A percentile compares a stretch with the other conserved stretches of the same genome.
phyloP scores from a whole-genome alignment of 768 basidiomycete genomes.

The Phaffia tasmanica region DNA sequence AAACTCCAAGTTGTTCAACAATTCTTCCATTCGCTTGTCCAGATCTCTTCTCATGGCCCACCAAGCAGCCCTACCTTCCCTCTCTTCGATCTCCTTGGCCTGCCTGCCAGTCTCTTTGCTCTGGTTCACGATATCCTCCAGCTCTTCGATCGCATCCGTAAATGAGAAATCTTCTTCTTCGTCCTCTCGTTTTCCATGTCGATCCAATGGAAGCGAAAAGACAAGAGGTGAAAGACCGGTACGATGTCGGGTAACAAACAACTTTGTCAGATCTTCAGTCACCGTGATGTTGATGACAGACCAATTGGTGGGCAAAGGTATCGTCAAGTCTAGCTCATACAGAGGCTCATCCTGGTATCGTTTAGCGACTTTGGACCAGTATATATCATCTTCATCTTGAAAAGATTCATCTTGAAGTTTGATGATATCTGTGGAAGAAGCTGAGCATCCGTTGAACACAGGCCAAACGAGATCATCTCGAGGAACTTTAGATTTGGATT shows the following conservation, averaged over 20 bases:
- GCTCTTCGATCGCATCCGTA: slow-evolving; percentile 58
- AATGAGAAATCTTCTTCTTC: slow-evolving; percentile 58
- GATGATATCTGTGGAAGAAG: slow-evolving; percentile 16
- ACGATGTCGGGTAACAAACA: slow-evolving; percentile 72
- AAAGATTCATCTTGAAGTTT: slow-evolving; percentile 36
- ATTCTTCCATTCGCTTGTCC: slow-evolving; percentile 60
- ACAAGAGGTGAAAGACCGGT: slow-evolving; percentile 55
- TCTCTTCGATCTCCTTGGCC: slow-evolving; percentile 57
- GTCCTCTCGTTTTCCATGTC: slow-evolving; percentile 65
- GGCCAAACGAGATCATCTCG: slow-evolving; percentile 72
- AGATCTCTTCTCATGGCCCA: slow-evolving; percentile 69
- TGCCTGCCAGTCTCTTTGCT: slow-evolving; percentile 66
- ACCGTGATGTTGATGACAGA: slow-evolving; percentile 71
- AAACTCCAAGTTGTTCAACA: slow-evolving; percentile 79
- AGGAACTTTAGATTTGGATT: slow-evolving; percentile 50
- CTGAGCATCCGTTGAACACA: slow-evolving; percentile 36
- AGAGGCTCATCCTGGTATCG: slow-evolving; percentile 47
- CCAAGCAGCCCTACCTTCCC: slow-evolving; percentile 60
- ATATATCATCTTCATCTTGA: slow-evolving; percentile 40
- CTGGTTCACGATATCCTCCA: slow-evolving; percentile 64
- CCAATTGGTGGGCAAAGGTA: slow-evolving; percentile 64
- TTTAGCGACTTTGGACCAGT: slow-evolving; percentile 53
- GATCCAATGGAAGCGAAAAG: slow-evolving; percentile 71
- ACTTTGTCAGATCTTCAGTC: slow-evolving; percentile 66
- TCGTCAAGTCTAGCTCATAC: slow-evolving; percentile 42